Evolutionary conservation across 1,284 basidiomycete species (phyloP).

Genomic region (Leccinum colubrinum): DNA sequence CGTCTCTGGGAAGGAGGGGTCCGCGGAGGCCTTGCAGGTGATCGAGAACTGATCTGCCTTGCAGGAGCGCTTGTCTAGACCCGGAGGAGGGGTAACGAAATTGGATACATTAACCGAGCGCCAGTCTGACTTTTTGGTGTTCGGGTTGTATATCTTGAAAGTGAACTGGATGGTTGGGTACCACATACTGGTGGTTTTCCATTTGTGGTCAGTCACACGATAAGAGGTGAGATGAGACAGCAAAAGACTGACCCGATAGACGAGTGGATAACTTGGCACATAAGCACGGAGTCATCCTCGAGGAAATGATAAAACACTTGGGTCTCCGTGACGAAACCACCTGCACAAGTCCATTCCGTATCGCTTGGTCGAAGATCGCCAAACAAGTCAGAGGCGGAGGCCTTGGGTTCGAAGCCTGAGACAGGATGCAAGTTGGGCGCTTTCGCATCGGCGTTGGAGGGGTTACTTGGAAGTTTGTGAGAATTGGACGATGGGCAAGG

Average conservation of each 20-base stretch:
- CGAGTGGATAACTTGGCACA: constrained; percentile 95
- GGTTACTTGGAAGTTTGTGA: constrained; percentile 19
- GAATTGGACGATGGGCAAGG: not conserved
- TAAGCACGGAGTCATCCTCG: constrained; percentile 80
- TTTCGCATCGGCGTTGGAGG: constrained; percentile 50
- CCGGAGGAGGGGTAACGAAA: constrained; percentile 74
- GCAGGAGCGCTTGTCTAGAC: constrained; percentile 83
- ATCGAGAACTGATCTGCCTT: constrained; percentile 91
- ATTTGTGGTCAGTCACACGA: constrained; percentile 10
- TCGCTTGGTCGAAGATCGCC: constrained; percentile 74
- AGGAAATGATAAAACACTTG: constrained; percentile 87
- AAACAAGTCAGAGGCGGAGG: constrained; percentile 56
- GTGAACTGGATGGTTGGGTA: constrained; percentile 96
- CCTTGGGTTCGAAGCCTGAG: constrained; percentile 41
- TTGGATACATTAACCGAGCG: constrained; percentile 88
- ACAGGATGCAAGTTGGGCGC: constrained; percentile 82
- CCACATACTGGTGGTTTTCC: constrained; percentile 61
- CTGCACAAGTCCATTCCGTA: constrained; percentile 80
- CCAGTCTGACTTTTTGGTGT: constrained; percentile 79
- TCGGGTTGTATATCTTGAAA: constrained; percentile 87
- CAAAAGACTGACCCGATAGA: constrained; percentile 77
- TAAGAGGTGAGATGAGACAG: not conserved
- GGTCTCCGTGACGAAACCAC: constrained; percentile 92
- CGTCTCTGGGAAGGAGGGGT: constrained; percentile 65
- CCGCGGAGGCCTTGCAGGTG: constrained; percentile 64